Evolutionary conservation across 164 flowering plant species (phyloP), one percentile per base, ranked within the genome.

Genomic region (Taxillus chinensis): DNA sequence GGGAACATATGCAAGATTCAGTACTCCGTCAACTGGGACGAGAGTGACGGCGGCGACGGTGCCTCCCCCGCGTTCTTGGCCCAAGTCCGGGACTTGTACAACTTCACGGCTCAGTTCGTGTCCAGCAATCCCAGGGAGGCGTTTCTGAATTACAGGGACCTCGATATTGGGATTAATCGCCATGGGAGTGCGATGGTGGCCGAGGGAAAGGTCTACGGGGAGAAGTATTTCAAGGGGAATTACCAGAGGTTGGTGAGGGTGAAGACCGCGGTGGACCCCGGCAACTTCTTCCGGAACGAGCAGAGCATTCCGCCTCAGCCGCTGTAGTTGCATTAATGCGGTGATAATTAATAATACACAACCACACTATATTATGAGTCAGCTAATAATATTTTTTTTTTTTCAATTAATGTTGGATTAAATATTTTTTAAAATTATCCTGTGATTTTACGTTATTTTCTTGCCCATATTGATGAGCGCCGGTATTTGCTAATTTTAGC

Each of bases 61-160:
- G 58, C 38, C 4, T n/a, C 40, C 9, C 12, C 4, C 5, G 13
- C 4, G 58, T 55, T 17, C 40, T 38, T 55, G 58, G 8, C n/a
- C 5, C 58, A 55, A 38, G 58, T 11, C 9, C 3, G 58, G 58
- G 58, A 55, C 9, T 11, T 55, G 38, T 55, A 55, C 13, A 13
- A 55, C 5, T 55, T n/a, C 7, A n/a, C 38, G 10, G 38, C 38
- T 6, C 37, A 6, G 7, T 55, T 55, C 0, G 58, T 55, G 38
- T 55, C 58, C 37, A n/a, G 37, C 10, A 17, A 11, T 55, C 58
- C 58, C 37, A 55, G 58, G 58, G 16, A 38, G 58, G 58, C 58
- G 39, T 55, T 17, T 55, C 13, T 55, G 58, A 55, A 55, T 13
- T 55, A 55, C 38, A 4, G 58, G 40, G 58, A 55, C 40, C 13